A percentile compares a stretch with the other conserved stretches of the same genome.
phyloP scores from a whole-genome alignment of 148 eudicot species.

The Tetragonia tetragonoides region DNA sequence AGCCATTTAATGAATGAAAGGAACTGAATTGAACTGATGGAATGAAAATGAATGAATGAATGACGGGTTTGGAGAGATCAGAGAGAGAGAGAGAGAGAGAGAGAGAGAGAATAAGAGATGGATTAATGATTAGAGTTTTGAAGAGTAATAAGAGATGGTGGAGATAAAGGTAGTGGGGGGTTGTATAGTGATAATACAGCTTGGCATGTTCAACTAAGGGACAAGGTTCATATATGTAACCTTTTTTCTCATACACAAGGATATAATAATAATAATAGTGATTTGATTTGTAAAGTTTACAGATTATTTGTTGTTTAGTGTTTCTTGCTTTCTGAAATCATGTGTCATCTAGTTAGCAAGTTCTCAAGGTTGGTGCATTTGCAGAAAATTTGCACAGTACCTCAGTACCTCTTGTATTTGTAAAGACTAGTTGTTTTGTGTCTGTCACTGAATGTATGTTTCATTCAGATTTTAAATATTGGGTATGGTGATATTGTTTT shows the following conservation, averaged over 20 bases:
- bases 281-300: no score
- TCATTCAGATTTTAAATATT: no score
- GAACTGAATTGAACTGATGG: not conserved
- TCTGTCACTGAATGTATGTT: no score
- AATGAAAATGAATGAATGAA: not conserved
- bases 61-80: not conserved
- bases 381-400: no score
- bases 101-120: not conserved
- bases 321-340: no score
- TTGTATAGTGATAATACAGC: constrained; percentile 29
- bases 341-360: no score
- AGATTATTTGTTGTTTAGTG: no score
- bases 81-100: not conserved
- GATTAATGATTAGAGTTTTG: not conserved
- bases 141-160: not conserved
- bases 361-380: no score
- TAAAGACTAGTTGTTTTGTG: no score
- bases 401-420: no score
- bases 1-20: constrained; percentile 27
- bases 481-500: no score
- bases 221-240: constrained; percentile 31
- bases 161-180: constrained; percentile 12
- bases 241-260: constrained; percentile 19
- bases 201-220: constrained; percentile 39
- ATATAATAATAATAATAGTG: not conserved